Percentiles rank a stretch among this genome's conserved stretches.
Conservation (phyloP, 306 rosid species). For the Quercus engelmannii region DNA sequence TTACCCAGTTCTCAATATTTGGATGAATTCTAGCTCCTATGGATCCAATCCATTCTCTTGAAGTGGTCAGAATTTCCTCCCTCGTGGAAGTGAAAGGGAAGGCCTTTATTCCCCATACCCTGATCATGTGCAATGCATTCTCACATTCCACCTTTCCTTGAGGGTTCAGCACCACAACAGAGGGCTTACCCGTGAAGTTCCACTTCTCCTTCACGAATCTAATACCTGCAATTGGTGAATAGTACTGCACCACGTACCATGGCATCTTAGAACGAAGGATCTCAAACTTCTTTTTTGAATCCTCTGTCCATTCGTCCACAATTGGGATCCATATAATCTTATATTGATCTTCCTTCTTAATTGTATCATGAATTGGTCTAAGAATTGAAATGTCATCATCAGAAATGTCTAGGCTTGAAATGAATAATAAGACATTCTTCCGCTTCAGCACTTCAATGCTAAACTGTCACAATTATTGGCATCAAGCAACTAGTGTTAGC, state of each 20-base stretch:
- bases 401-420: not conserved
- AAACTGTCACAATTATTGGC: not conserved
- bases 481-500: no score
- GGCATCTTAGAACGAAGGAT: constrained; percentile 11
- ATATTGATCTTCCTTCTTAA: constrained; percentile 6
- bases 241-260: constrained; percentile 21
- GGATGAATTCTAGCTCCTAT: not conserved
- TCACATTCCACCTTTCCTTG: constrained; percentile 10
- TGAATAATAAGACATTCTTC: not conserved
- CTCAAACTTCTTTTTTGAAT: not conserved
- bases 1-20: constrained; percentile 18
- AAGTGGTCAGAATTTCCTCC: not conserved
- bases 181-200: constrained; percentile 24
- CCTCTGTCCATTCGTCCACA: constrained; percentile 14
- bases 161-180: constrained; percentile 19
- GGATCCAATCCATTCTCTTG: not conserved
- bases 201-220: constrained; percentile 28
- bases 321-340: constrained; percentile 35
- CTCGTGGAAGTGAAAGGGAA: constrained; percentile 5
- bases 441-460: not conserved
- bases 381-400: constrained; percentile 21
- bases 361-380: constrained; percentile 19
- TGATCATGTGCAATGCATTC: constrained; percentile 27
- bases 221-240: constrained; percentile 7
- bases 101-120: constrained; percentile 18